A percentile compares a stretch with the other conserved stretches of the same genome.
phyloP scores from a whole-genome alignment of 2,329 filamentous ascomycete species.

The Penicillium sp. region DNA sequence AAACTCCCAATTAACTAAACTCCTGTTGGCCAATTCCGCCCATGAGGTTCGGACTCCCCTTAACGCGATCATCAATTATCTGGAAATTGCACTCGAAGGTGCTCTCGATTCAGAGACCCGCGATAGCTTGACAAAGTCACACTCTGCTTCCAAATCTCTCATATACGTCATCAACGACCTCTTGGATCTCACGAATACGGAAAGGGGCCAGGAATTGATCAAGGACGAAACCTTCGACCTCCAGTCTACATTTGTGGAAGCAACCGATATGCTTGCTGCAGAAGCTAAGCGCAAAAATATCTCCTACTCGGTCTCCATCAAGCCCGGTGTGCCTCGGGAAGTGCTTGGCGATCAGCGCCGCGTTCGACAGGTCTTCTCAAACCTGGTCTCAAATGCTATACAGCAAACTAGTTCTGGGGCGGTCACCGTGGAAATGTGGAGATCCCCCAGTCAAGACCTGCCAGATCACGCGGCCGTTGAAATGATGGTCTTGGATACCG shows the following conservation, averaged over 20 bases:
- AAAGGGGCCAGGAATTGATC: slow-evolving; percentile 71
- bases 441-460: slow-evolving; percentile 40
- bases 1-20: slow-evolving; percentile 69
- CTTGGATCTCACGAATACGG: slow-evolving; percentile 79
- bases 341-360: slow-evolving; percentile 75
- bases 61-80: slow-evolving; percentile 91
- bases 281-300: slow-evolving; percentile 74
- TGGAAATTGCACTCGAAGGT: slow-evolving; percentile 84
- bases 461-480: slow-evolving; percentile 61
- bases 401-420: slow-evolving; percentile 65
- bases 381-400: slow-evolving; percentile 78
- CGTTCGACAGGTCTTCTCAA: slow-evolving; percentile 75
- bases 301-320: slow-evolving; percentile 60
- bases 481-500: slow-evolving; percentile 69
- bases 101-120: slow-evolving; percentile 72
- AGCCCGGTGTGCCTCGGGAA: slow-evolving; percentile 60
- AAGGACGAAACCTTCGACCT: slow-evolving; percentile 79
- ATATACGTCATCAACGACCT: slow-evolving; percentile 94
- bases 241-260: slow-evolving; percentile 64
- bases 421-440: slow-evolving; percentile 65
- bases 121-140: slow-evolving; percentile 75
- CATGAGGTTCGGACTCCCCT: slow-evolving; percentile 87
- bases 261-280: slow-evolving; percentile 64
- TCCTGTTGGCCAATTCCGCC: slow-evolving; percentile 79
- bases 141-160: slow-evolving; percentile 85